Percentiles rank a stretch among this genome's conserved stretches.
Conservation (phyloP, 805 yeast species). For the Teunomyces gatunensis region DNA sequence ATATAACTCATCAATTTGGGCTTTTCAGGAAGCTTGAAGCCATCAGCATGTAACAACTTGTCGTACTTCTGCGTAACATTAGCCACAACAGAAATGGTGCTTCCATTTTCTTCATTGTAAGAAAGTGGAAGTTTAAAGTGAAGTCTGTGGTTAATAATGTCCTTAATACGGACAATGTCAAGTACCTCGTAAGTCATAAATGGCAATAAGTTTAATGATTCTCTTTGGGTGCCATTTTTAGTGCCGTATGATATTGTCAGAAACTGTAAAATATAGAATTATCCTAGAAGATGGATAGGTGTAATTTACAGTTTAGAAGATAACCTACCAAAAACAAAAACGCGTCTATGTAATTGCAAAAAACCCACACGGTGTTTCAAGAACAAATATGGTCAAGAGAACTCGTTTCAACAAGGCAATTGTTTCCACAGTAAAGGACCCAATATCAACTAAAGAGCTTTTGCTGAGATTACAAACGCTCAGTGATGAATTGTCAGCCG, state of each 20-base stretch:
- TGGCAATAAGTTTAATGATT: not conserved
- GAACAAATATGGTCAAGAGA: not conserved
- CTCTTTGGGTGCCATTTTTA: not conserved
- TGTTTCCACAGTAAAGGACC: slow-evolving; percentile 53
- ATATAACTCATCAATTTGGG: slow-evolving; percentile 41
- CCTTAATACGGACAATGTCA: slow-evolving; percentile 2
- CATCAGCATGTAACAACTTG: slow-evolving; percentile 14
- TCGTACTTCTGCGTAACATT: slow-evolving; percentile 33
- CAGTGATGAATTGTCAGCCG: slow-evolving; percentile 58
- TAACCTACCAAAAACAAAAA: not conserved
- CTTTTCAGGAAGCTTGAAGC: slow-evolving; percentile 21
- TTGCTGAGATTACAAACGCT: slow-evolving; percentile 53
- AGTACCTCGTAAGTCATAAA: not conserved
- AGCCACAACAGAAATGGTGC: slow-evolving; percentile 22
- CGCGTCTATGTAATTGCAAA: not conserved
- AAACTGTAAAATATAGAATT: not conserved
- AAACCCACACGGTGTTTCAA: not conserved
- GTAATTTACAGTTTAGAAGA: not conserved
- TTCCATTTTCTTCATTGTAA: not conserved
- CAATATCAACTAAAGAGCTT: slow-evolving; percentile 62
- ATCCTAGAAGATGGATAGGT: not conserved
- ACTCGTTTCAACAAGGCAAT: slow-evolving; percentile 44
- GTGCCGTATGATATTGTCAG: not conserved
- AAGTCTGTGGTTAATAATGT: slow-evolving; percentile 1
- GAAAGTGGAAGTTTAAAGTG: slow-evolving; percentile 1